Conservation (phyloP, 345 rosid genomes). For the Excoecaria agallocha region DNA sequence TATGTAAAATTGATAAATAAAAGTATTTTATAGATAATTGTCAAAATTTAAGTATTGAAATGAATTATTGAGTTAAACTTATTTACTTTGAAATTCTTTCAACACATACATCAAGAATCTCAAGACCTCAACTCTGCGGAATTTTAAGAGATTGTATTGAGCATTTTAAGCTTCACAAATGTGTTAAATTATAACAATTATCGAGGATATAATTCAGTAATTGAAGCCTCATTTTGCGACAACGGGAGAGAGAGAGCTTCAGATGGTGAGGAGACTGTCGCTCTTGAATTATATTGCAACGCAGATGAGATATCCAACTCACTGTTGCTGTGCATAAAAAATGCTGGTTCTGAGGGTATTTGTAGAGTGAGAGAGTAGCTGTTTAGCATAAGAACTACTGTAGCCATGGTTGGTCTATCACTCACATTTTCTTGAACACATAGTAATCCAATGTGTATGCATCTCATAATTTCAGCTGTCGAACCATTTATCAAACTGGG, state of each 20-base stretch:
- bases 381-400: conserved; percentile 44
- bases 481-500: conserved; percentile 28
- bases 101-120: too few species aligned
- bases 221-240: conserved; percentile 26
- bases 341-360: conserved; percentile 42
- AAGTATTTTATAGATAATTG: too few species aligned
- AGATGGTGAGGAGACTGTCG: neutral
- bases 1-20: too few species aligned
- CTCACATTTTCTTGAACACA: conserved; percentile 53
- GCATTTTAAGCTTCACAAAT: too few species aligned
- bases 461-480: conserved; percentile 36
- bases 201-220: neutral
- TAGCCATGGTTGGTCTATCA: conserved; percentile 47
- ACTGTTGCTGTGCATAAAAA: conserved; percentile 18
- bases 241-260: neutral
- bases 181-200: neutral
- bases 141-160: too few species aligned
- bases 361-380: conserved; percentile 41
- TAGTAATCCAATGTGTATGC: conserved; percentile 53
- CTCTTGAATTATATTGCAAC: neutral
- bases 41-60: too few species aligned
- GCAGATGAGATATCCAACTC: conserved; percentile 14
- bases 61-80: too few species aligned
- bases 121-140: too few species aligned
- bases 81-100: too few species aligned